Base-by-base conservation (phyloP, 305 asterid genomes). In the Plantago coronopus region DNA sequence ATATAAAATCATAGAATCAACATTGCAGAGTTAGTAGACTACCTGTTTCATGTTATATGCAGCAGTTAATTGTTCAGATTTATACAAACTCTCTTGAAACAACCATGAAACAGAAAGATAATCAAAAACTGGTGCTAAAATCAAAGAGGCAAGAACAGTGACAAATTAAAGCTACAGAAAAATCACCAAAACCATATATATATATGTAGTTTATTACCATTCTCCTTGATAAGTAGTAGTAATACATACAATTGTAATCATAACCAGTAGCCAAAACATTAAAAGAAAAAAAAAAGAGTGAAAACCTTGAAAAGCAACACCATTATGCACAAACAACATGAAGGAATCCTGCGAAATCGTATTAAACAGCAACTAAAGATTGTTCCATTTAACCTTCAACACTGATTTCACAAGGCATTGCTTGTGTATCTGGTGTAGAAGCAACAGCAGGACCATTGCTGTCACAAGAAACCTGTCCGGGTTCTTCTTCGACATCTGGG, bases 261-360 rank as follows among this genome's bases (percentile, higher is more conserved):
- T 27, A 45, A 18, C 27, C 25, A 40, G 53, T 40, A 59, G 54
- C n/a, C n/a, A n/a, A n/a, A n/a, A n/a, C n/a, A n/a, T n/a, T n/a
- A n/a, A n/a, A n/a, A n/a, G n/a, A n/a, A 29, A 11, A 38, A 59
- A 65, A 65, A 31, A 64, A 62, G 34, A 46, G 58, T 68, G 54
- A 56, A 34, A 70, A 58, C 69, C 45, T 69, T 48, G 27, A 61
- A 54, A 62, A 22, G 50, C 59, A 72, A 61, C 74, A 73, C 18
- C 57, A 79, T 17, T 79, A 79, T 73, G 66, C 76, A 76, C 81
- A 75, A 54, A 65, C 63, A 60, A 63, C 69, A 63, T 21, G 48
- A 8, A 4, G 13, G 23, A 50, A 54, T 31, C 37, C 20, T 22
- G 25, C 9, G 2, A 14, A 27, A 2, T 43, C 46, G 49, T 31